Evolutionary conservation across 2,329 filamentous ascomycete genomes (phyloP).

Genomic region (Triangularia setosa): DNA sequence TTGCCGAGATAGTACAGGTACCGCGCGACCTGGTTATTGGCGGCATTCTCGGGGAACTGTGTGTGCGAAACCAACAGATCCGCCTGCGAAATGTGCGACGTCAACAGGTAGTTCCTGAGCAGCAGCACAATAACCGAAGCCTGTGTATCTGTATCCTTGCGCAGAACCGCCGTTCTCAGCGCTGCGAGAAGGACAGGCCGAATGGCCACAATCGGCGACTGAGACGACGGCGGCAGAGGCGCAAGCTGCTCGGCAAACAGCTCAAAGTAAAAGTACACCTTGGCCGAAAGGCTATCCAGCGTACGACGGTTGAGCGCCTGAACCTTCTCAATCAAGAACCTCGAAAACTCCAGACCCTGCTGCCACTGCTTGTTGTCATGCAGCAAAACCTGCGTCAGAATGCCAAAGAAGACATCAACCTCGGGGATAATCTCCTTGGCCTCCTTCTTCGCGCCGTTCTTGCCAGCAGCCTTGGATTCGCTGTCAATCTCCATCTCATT

Average conservation of each 20-base stretch:
- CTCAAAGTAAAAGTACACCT: slow-evolving; percentile 97
- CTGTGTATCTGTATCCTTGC: slow-evolving; percentile 97
- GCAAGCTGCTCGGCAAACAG: slow-evolving; percentile 90
- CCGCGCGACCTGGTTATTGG: slow-evolving; percentile 96
- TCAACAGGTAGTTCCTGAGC: slow-evolving; percentile 91
- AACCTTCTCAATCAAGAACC: slow-evolving; percentile 76
- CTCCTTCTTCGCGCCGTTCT: slow-evolving; percentile 57
- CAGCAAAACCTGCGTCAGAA: slow-evolving; percentile 80
- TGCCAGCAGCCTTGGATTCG: slow-evolving; percentile 49
- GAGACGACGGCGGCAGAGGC: slow-evolving; percentile 82
- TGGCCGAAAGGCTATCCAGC: slow-evolving; percentile 86
- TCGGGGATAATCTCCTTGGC: slow-evolving; percentile 77
- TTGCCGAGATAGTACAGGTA: slow-evolving; percentile 97
- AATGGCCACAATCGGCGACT: slow-evolving; percentile 81
- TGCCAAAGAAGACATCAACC: slow-evolving; percentile 83
- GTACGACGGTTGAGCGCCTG: slow-evolving; percentile 89
- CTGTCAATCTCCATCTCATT: slow-evolving; percentile 72
- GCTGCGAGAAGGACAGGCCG: slow-evolving; percentile 82
- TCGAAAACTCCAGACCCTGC: slow-evolving; percentile 79
- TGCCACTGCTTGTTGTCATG: slow-evolving; percentile 81
- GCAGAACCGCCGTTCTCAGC: slow-evolving; percentile 88
- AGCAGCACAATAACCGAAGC: slow-evolving; percentile 92
- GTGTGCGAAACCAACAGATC: slow-evolving; percentile 95
- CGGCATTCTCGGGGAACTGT: slow-evolving; percentile 87
- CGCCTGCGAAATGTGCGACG: slow-evolving; percentile 94